A percentile compares a stretch with the other conserved stretches of the same genome.
Evolutionary conservation across 306 rosid species (phyloP).

Genomic region (Hippophae tibetana): DNA sequence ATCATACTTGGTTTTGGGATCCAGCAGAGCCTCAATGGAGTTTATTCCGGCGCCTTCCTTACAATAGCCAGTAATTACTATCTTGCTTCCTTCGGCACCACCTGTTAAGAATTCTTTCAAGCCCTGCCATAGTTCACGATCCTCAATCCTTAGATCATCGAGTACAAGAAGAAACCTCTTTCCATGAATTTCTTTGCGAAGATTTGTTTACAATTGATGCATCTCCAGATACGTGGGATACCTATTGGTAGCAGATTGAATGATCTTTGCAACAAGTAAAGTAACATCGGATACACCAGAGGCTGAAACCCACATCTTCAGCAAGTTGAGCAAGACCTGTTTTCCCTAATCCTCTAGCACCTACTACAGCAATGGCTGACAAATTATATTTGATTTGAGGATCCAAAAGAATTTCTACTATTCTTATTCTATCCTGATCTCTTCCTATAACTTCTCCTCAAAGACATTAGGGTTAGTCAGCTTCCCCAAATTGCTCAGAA

Average conservation of each 20-base stretch:
- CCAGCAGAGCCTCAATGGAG: no score
- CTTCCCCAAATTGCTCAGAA: not conserved
- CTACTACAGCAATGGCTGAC: not conserved
- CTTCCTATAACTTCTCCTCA: not conserved
- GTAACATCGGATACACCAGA: slow-evolving; percentile 7
- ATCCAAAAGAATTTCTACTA: not conserved
- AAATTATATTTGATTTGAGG: not conserved
- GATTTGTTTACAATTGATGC: slow-evolving; percentile 1
- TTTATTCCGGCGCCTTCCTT: no score
- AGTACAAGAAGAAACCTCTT: slow-evolving; percentile 18
- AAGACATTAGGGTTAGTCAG: not conserved
- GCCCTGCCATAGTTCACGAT: not conserved
- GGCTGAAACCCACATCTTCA: slow-evolving; percentile 17
- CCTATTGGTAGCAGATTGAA: not conserved
- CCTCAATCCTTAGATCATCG: slow-evolving; percentile 25
- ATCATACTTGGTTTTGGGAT: no score
- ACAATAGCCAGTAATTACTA: no score
- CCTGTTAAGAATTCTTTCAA: not conserved
- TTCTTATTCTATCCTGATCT: not conserved
- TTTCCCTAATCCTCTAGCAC: not conserved
- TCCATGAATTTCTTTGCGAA: not conserved
- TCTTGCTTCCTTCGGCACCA: not conserved
- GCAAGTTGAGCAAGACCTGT: not conserved
- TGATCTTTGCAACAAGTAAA: slow-evolving; percentile 1
- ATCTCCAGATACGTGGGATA: not conserved